These are phyloP conservation scores for Penicillium frequentans DNA, from an alignment of 2,329 filamentous ascomycete genomes.

Conservation along the genomic window DNA sequence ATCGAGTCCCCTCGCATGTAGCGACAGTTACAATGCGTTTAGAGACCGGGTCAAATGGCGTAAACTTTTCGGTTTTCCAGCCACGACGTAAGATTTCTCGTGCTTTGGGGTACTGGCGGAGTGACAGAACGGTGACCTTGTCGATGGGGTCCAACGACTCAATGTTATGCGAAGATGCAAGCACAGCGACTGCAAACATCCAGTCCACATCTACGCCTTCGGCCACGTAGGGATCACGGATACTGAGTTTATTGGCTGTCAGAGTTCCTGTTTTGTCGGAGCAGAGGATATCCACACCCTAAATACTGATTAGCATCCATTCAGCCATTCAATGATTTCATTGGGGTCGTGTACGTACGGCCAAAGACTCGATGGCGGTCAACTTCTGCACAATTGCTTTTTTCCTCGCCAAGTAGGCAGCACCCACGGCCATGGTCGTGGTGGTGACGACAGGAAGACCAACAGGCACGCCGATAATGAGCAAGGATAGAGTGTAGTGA, in stretches of 20 bases:
- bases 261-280: slow-evolving; percentile 81
- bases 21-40: slow-evolving; percentile 75
- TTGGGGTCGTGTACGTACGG: slow-evolving; percentile 42
- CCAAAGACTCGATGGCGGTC: slow-evolving; percentile 74
- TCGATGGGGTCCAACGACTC: slow-evolving; percentile 77
- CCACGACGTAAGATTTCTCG: slow-evolving; percentile 71
- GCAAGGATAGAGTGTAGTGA: slow-evolving; percentile 66
- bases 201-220: slow-evolving; percentile 77
- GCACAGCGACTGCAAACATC: slow-evolving; percentile 78
- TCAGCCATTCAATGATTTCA: background rate
- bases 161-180: slow-evolving; percentile 76
- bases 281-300: slow-evolving; percentile 73
- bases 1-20: slow-evolving; percentile 66
- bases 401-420: slow-evolving; percentile 73
- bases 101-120: slow-evolving; percentile 73
- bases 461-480: slow-evolving; percentile 79
- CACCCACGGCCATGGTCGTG: slow-evolving; percentile 74
- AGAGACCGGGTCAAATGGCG: slow-evolving; percentile 69
- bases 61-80: slow-evolving; percentile 76
- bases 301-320: slow-evolving; percentile 9
- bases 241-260: slow-evolving; percentile 63
- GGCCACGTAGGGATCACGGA: slow-evolving; percentile 73
- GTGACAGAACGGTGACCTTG: slow-evolving; percentile 73
- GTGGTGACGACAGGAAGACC: slow-evolving; percentile 78
- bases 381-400: slow-evolving; percentile 79